Evolutionary conservation across 2,329 filamentous ascomycete genomes (phyloP), one percentile per base, ranked within the genome.

Genomic region (Penicillium italicum): DNA sequence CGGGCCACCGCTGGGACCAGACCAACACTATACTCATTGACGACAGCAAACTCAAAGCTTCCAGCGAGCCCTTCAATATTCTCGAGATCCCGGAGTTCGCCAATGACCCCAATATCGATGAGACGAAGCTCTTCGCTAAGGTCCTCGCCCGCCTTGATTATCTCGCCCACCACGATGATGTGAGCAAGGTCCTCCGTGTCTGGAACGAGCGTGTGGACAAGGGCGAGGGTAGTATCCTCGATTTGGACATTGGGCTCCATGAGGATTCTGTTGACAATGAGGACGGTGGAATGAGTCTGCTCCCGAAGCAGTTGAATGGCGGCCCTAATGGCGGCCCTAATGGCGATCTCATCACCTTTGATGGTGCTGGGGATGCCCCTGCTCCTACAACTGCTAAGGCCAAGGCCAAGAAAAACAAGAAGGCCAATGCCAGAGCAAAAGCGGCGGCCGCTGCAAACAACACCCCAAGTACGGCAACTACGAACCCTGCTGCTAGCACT

Each of bases 21-120:
- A 81, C 81, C 48, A 96, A 97, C 72, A 97, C 94, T 0, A 81
- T 97, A 7, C 79, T 99, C 26, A 85, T 97, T 37, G 94, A 99
- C 64, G 94, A 97, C 74, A 90, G 87, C 30, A 66, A 75, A 1
- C 81, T 92, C 66, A 99, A 97, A 77, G 92, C 87, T 0, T 80
- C 84, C 26, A 87, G 82, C 53, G 90, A 99, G 72, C 94, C 94
- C 0, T 83, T 84, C 75, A 97, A 97, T 66, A 80, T 94, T 22
- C 75, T 97, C 10, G 79, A 86, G 61, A 81, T 97, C 22, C 89
- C 91, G 0, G 91, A 95, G 72, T 97, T 94, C 68, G 72, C 65
- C 20, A 71, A 69, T 37, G 78, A 70, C 31, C 70, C 76, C 4
- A 69, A 75, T 47, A 65, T 74, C 57, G 66, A 74, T 28, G 72